Evolutionary conservation across 768 basidiomycete species (phyloP).

Genomic region (Arthromyces matolae): DNA sequence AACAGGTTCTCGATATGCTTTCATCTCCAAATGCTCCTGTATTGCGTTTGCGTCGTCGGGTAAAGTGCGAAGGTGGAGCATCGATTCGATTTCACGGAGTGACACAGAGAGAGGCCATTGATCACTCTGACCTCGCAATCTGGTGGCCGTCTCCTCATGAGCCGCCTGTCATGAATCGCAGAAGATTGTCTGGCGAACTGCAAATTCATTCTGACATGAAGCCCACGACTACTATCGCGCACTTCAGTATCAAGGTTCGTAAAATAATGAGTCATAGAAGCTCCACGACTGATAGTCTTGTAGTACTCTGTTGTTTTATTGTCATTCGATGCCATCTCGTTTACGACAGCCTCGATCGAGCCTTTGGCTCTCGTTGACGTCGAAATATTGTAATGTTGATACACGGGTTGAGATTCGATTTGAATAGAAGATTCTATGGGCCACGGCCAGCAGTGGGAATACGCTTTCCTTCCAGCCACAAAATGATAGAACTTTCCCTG

Average conservation of each 20-base stretch:
- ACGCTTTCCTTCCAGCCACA: too few species aligned
- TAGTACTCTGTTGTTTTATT: slow-evolving; percentile 38
- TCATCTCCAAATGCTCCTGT: slow-evolving; percentile 30
- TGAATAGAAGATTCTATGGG: background rate
- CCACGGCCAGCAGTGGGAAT: too few species aligned
- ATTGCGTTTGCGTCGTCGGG: slow-evolving; percentile 28
- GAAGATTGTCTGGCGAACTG: slow-evolving; percentile 34
- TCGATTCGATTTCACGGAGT: background rate
- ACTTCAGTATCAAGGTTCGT: slow-evolving; percentile 36
- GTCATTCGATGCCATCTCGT: slow-evolving; percentile 31
- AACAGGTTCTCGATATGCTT: slow-evolving; percentile 33
- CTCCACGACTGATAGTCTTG: background rate
- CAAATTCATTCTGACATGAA: slow-evolving; percentile 32
- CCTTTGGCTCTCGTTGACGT: slow-evolving; percentile 28
- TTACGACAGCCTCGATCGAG: slow-evolving; percentile 22
- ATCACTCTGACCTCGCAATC: slow-evolving; percentile 26
- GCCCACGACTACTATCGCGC: slow-evolving; percentile 34
- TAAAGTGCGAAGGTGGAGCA: slow-evolving; percentile 17
- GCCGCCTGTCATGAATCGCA: slow-evolving; percentile 10
- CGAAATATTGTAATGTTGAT: slow-evolving; percentile 30
- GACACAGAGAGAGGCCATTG: slow-evolving; percentile 24
- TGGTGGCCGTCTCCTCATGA: slow-evolving; percentile 31
- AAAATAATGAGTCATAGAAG: background rate
- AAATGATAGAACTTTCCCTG: background rate
- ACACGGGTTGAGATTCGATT: slow-evolving; percentile 5